Percentiles rank a stretch among this genome's conserved stretches.
Evolutionary conservation across 2,329 filamentous ascomycete genomes (phyloP).

Genomic region (Cryphonectria carpinicola): DNA sequence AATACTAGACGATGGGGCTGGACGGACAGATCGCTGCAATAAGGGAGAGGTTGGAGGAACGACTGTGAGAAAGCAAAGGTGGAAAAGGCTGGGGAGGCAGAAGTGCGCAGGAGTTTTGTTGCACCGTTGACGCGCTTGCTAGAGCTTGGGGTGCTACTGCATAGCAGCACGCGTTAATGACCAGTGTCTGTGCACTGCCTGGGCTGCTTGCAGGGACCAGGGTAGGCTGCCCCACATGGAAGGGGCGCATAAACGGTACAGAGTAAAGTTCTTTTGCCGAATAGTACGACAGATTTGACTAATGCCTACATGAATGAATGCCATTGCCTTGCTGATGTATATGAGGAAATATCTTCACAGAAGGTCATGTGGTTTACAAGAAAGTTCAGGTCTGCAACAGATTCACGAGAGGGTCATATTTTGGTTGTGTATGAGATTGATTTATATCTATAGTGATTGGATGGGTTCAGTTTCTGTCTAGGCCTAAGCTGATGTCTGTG

Average conservation of each 20-base stretch:
- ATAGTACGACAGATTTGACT: neutral
- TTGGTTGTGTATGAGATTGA: neutral
- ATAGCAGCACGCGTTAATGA: constrained; percentile 6
- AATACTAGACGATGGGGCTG: neutral
- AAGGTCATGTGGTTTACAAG: neutral
- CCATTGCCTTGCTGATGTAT: neutral
- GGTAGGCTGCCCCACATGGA: neutral
- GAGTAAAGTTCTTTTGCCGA: neutral
- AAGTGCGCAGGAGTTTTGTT: constrained; percentile 8
- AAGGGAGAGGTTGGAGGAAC: neutral
- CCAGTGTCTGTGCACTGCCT: neutral
- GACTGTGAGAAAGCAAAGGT: neutral
- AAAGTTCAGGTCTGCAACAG: neutral
- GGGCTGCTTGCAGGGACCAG: constrained; percentile 7
- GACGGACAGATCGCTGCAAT: neutral
- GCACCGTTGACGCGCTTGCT: constrained; percentile 6
- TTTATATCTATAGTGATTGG: neutral
- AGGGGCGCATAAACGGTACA: neutral
- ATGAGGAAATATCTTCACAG: neutral
- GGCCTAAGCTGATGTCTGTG: neutral
- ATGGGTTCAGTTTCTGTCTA: neutral
- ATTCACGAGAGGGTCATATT: neutral
- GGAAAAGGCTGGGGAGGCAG: neutral
- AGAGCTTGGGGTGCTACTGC: constrained; percentile 5
- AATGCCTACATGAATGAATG: neutral